These are phyloP conservation scores for Heliocybe sulcata DNA, from an alignment of 1,284 basidiomycete species.

Conservation along the genomic window DNA sequence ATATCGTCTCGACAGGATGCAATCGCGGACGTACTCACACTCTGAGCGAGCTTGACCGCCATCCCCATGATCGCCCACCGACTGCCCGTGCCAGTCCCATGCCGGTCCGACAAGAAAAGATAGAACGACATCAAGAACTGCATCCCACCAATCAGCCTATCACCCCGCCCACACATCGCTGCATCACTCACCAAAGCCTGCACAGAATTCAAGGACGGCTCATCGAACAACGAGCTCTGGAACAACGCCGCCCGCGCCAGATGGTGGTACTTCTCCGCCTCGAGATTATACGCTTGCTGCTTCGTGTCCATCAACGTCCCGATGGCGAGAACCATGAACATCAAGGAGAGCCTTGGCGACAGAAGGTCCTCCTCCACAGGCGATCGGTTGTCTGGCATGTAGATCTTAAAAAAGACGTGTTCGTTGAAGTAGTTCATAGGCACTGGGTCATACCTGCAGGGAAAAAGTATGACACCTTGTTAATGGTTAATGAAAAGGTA, in stretches of 20 bases:
- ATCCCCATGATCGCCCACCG: conserved; percentile 75
- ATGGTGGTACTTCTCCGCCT: conserved; percentile 75
- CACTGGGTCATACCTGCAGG: conserved; percentile 65
- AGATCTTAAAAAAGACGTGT: conserved; percentile 58
- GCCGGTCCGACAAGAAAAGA: conserved; percentile 66
- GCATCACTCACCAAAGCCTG: conserved; percentile 61
- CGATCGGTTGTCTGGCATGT: conserved; percentile 37
- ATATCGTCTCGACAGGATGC: not conserved
- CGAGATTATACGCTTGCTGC: conserved; percentile 59
- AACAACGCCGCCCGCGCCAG: conserved; percentile 67
- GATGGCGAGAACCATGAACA: conserved; percentile 73
- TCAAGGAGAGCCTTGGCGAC: conserved; percentile 59
- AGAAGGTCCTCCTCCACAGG: conserved; percentile 49
- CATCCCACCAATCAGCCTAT: not conserved
- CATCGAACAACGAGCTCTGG: conserved; percentile 64
- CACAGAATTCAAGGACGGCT: conserved; percentile 65
- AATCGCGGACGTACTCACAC: conserved; percentile 51
- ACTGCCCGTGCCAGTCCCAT: conserved; percentile 64
- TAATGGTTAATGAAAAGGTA: conserved; percentile 4
- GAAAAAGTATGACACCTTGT: not conserved
- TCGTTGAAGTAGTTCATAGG: conserved; percentile 57
- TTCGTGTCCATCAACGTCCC: conserved; percentile 64
- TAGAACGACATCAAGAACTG: conserved; percentile 76
- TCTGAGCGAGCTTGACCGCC: conserved; percentile 70
- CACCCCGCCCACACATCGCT: too few species aligned